A percentile compares a stretch with the other conserved stretches of the same genome.
These are phyloP conservation scores for Umbilicus rupestris DNA, from an alignment of 164 flowering plant genomes.

Conservation along the genomic window DNA sequence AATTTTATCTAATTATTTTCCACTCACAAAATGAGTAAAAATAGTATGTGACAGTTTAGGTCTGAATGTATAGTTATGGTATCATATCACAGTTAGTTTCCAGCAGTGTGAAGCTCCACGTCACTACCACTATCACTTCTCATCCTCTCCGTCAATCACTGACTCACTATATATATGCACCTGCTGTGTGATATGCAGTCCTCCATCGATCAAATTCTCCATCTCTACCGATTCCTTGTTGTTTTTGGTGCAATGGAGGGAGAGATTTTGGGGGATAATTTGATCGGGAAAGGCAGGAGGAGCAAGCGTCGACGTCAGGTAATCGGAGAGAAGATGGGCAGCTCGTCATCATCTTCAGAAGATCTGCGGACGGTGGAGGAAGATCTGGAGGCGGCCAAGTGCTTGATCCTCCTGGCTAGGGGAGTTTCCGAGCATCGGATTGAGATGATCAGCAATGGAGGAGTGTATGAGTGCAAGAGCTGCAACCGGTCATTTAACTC, in stretches of 20 bases:
- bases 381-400: constrained; percentile 59
- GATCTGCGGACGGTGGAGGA: constrained; percentile 33
- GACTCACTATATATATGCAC: constrained; percentile 1
- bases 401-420: constrained; percentile 56
- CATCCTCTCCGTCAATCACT: not conserved
- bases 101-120: constrained; percentile 3
- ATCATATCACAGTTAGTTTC: not conserved
- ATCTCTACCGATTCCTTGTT: not conserved
- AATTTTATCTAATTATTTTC: too few species aligned
- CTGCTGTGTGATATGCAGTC: not conserved
- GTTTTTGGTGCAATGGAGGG: not conserved
- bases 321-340: not conserved
- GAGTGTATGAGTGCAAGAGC: constrained; percentile 63
- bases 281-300: not conserved
- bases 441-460: not conserved
- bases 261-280: not conserved
- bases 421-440: constrained; percentile 19
- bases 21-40: too few species aligned
- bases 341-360: not conserved
- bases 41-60: too few species aligned
- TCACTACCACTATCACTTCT: constrained; percentile 3
- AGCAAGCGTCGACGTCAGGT: not conserved
- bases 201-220: not conserved
- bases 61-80: too few species aligned
- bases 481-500: constrained; percentile 58